Conservation (phyloP, 75 land plant species). For the Selaginella moellendorffii region DNA sequence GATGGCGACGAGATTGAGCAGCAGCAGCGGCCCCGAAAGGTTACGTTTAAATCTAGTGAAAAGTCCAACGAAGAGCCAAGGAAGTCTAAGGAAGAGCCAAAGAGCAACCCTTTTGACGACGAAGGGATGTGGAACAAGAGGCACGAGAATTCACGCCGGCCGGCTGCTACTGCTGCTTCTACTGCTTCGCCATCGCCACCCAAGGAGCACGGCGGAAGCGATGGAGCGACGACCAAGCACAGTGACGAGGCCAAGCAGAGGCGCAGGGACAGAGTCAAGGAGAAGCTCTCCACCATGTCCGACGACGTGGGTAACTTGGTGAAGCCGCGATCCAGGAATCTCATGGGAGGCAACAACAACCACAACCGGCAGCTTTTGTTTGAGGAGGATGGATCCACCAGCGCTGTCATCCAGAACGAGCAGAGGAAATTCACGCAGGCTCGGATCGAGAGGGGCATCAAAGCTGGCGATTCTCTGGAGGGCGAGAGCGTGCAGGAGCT, state of each 20-base stretch:
- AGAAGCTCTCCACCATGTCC: neutral
- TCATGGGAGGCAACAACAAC: neutral
- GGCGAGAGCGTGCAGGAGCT: constrained; percentile 39
- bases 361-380: neutral
- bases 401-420: neutral
- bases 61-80: constrained; percentile 1
- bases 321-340: neutral
- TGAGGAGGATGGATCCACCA: neutral
- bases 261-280: neutral
- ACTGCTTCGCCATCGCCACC: too few relatives aligned
- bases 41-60: constrained; percentile 4
- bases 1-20: constrained; percentile 4
- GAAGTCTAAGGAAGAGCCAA: neutral
- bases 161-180: too few relatives aligned
- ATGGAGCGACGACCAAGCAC: neutral
- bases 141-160: neutral
- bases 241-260: neutral
- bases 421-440: neutral
- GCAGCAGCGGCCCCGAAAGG: neutral
- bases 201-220: neutral
- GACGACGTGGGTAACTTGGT: neutral
- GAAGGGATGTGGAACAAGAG: constrained; percentile 9
- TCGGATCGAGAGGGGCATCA: constrained; percentile 9
- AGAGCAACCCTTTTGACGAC: constrained; percentile 7
- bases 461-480: constrained; percentile 23